Evolutionary conservation across 106 monocot genomes (phyloP), one percentile per base, ranked within the genome.

Genomic region (Amphibolis antarctica): DNA sequence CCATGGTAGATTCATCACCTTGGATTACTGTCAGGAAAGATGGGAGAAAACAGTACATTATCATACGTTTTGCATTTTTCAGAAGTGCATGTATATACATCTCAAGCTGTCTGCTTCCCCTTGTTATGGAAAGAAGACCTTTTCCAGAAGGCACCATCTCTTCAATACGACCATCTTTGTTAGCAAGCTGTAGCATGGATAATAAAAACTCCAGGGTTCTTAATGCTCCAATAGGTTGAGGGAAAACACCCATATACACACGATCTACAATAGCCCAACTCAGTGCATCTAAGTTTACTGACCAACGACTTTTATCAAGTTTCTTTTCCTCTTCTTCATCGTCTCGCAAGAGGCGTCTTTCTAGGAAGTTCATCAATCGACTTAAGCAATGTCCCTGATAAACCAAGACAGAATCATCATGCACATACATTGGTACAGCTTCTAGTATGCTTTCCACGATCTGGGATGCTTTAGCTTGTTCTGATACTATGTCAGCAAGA

Each of bases 161-260:
- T 77, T 91, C 91, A 58, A 98, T 75, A 21, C 82, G 80, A 13
- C 87, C 85, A 70, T 98, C 90, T 77, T 91, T 98, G 66, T 98
- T 98, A 30, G 91, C 84, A 46, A 98, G 84, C 59, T 98, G 98
- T 54, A 98, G 62, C 98, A 98, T 91, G n/a, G 98, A 98, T 20
- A 98, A 71, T 30, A 98, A 73, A 50, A 98, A 98, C 53, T 98
- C 98, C 24, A 98, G 65, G 28, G 79, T 88, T 80, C 80, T 78
- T 28, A 98, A 67, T n/a, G 91, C 85, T 4, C 87, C 87, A 55
- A 76, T 42, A 62, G 91, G 85, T 28, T 78, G 75, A 60, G 98
- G 81, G 66, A 98, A 98, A 26, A 80, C 91, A 15, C 91, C 87
- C 85, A 98, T 91, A 71, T 98, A 98, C 15, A 85, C 82, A 64